Evolutionary conservation across 116 monocot species (phyloP).

Genomic region (Zostera marina): DNA sequence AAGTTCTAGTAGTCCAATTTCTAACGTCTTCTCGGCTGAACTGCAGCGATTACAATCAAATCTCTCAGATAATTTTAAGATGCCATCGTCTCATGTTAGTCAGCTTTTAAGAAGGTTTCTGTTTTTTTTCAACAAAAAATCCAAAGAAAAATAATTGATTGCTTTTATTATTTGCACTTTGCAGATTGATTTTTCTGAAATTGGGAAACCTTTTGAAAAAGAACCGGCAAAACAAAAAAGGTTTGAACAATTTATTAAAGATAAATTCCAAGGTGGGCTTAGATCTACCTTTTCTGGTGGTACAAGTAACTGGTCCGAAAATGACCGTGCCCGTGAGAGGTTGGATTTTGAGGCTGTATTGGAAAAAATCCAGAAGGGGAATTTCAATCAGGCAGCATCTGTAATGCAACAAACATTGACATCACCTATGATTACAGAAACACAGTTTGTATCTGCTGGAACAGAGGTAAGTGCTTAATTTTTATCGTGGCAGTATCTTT

Average conservation of each 20-base stretch:
- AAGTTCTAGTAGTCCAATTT: slow-evolving; percentile 10
- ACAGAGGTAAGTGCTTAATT: slow-evolving; percentile 21
- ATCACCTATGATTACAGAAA: slow-evolving; percentile 9
- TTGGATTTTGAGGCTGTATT: slow-evolving; percentile 86
- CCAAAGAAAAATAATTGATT: slow-evolving; percentile 1
- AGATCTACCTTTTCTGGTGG: slow-evolving; percentile 27
- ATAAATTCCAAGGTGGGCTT: slow-evolving; percentile 84
- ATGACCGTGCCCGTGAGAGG: slow-evolving; percentile 68
- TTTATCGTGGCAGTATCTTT: neutral
- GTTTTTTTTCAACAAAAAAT: neutral
- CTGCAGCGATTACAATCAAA: slow-evolving; percentile 48
- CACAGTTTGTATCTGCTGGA: slow-evolving; percentile 33
- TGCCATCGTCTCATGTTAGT: slow-evolving; percentile 62
- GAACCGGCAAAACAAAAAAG: slow-evolving; percentile 90
- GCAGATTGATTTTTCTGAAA: slow-evolving; percentile 29
- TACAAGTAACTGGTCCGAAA: slow-evolving; percentile 39
- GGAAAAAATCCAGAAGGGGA: slow-evolving; percentile 47
- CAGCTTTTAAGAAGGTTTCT: slow-evolving; percentile 1
- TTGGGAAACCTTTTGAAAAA: slow-evolving; percentile 56
- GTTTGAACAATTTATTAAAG: slow-evolving; percentile 91
- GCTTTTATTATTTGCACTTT: neutral
- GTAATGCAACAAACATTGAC: slow-evolving; percentile 1
- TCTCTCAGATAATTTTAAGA: slow-evolving; percentile 59
- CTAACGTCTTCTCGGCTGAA: slow-evolving; percentile 16
- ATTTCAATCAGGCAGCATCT: neutral